phyloP scores from a whole-genome alignment of 495 filamentous ascomycete genomes.

The Lasiosphaeria ovina region DNA sequence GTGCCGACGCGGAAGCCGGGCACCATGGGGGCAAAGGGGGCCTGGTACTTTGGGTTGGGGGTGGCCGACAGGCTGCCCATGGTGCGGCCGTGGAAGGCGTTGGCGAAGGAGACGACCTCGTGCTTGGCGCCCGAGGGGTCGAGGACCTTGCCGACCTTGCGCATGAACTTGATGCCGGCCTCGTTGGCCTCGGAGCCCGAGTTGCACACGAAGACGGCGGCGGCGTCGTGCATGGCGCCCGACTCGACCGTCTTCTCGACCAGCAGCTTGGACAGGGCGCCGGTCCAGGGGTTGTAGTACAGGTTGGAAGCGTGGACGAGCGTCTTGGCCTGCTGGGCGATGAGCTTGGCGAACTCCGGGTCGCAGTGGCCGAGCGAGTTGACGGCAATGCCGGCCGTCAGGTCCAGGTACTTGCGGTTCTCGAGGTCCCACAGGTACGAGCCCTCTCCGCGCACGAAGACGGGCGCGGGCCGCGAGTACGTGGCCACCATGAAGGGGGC shows the following conservation, averaged over 20 bases:
- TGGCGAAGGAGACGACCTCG: constrained; percentile 84
- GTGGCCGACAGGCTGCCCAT: constrained; percentile 92
- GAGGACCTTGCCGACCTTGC: constrained; percentile 77
- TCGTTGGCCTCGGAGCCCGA: constrained; percentile 95
- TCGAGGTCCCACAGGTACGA: constrained; percentile 88
- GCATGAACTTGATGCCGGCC: constrained; percentile 93
- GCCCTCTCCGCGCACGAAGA: constrained; percentile 84
- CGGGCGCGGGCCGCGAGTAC: constrained; percentile 84
- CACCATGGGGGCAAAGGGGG: constrained; percentile 90
- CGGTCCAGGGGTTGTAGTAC: constrained; percentile 94
- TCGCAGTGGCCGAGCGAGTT: constrained; percentile 90
- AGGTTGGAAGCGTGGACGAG: constrained; percentile 91
- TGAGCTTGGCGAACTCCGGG: constrained; percentile 58
- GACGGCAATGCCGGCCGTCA: constrained; percentile 94
- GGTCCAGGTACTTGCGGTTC: constrained; percentile 84
- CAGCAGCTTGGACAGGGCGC: constrained; percentile 80
- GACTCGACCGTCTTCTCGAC: constrained; percentile 70
- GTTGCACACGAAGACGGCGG: constrained; percentile 90
- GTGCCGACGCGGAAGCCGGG: constrained; percentile 86
- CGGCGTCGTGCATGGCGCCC: constrained; percentile 76
- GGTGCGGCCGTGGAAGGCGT: constrained; percentile 93
- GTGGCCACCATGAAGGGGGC: constrained; percentile 90
- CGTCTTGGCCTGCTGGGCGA: constrained; percentile 76
- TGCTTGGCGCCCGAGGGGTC: constrained; percentile 71
- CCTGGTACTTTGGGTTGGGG: constrained; percentile 98